Percentiles rank a stretch among this genome's conserved stretches.
These are phyloP conservation scores for Actinomortierella ambigua DNA, from an alignment of 371 early-diverging fungal genomes.

Conservation along the genomic window DNA sequence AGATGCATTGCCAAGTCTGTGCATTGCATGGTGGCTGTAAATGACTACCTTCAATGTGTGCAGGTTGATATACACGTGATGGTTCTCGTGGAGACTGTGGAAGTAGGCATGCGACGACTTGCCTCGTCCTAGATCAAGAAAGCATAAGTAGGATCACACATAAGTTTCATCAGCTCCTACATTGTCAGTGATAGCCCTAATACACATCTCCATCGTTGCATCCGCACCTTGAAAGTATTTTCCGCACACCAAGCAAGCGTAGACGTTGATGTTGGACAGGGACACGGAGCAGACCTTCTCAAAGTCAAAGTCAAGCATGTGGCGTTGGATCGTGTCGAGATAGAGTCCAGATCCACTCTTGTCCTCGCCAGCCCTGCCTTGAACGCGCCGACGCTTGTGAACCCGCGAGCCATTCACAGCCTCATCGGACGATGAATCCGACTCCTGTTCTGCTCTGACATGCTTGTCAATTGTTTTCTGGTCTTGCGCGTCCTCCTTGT, in stretches of 20 bases:
- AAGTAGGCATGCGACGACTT: constrained; percentile 92
- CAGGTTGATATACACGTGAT: constrained; percentile 96
- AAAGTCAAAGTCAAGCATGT: constrained; percentile 96
- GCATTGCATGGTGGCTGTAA: not conserved
- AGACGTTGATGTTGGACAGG: constrained; percentile 92
- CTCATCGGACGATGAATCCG: no score
- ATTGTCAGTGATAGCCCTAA: not conserved
- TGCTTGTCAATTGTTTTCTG: no score
- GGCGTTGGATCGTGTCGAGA: constrained; percentile 72
- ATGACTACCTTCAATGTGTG: constrained; percentile 74
- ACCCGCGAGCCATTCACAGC: no score
- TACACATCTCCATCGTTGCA: not conserved
- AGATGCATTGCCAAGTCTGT: no score
- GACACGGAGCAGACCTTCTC: constrained; percentile 97
- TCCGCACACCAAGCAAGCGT: constrained; percentile 97
- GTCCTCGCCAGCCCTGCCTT: not conserved
- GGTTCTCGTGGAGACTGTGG: constrained; percentile 94
- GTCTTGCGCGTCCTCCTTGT: no score
- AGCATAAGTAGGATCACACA: not conserved
- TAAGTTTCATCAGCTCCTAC: not conserved
- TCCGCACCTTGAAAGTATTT: constrained; percentile 91
- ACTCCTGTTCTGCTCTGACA: no score
- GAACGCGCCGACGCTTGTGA: no score
- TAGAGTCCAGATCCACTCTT: constrained; percentile 35
- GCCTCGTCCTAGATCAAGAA: constrained; percentile 74